These are phyloP conservation scores for Colletotrichum cereale DNA, from an alignment of 2,329 filamentous ascomycete species.

Conservation along the genomic window DNA sequence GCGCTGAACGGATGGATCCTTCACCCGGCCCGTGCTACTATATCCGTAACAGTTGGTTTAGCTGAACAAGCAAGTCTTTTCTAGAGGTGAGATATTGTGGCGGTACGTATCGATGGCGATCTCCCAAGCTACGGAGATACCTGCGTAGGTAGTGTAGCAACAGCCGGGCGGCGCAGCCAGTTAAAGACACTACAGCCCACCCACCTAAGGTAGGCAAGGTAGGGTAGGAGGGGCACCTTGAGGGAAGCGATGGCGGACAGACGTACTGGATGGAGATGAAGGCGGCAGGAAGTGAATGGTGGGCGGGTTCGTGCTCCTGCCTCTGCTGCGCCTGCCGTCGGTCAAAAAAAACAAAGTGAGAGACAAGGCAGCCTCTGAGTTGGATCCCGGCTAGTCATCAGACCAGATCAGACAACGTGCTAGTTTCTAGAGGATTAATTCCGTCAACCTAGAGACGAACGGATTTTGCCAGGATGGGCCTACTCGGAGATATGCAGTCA, in stretches of 20 bases:
- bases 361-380: not conserved
- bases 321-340: constrained; percentile 2
- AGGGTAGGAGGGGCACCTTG: not conserved
- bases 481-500: constrained; percentile 9
- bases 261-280: not conserved
- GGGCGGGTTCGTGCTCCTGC: not conserved
- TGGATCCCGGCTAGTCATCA: constrained; percentile 4
- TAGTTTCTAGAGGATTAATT: not conserved
- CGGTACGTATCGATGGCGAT: constrained; percentile 37
- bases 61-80: constrained; percentile 30
- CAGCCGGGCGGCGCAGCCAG: constrained; percentile 35
- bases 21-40: constrained; percentile 11
- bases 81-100: constrained; percentile 8
- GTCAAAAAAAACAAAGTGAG: not conserved
- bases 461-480: constrained; percentile 3
- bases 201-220: too few relatives aligned
- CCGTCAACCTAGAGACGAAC: constrained; percentile 8
- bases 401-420: constrained; percentile 7
- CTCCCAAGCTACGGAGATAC: constrained; percentile 25
- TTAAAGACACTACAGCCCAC: constrained; percentile 26
- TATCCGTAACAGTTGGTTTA: constrained; percentile 32
- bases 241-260: not conserved
- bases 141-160: too few relatives aligned
- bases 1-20: not conserved
- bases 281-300: constrained; percentile 8